Evolutionary conservation across 176 grass and related monocot species (phyloP).

Genomic region (Musa troglodytarum): DNA sequence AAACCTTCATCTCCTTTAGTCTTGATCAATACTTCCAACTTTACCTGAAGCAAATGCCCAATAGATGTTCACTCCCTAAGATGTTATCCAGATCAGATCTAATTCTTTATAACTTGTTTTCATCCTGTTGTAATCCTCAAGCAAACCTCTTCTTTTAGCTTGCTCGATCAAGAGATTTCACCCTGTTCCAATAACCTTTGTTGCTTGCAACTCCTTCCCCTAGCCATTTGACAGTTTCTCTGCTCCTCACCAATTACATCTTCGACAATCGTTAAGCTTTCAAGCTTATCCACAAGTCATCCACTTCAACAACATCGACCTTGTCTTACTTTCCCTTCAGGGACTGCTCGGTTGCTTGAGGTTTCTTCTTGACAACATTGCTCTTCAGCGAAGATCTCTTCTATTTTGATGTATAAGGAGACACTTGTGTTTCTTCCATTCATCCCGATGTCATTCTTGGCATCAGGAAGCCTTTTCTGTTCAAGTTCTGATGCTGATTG

Average conservation of each 20-base stretch:
- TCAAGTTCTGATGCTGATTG: constrained; percentile 45
- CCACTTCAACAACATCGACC: constrained; percentile 25
- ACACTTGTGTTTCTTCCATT: constrained; percentile 55
- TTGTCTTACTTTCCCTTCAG: constrained; percentile 32
- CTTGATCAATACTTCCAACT: neutral
- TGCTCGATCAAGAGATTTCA: constrained; percentile 45
- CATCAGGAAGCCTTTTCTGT: constrained; percentile 23
- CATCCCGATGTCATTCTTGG: constrained; percentile 29
- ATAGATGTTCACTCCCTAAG: constrained; percentile 25
- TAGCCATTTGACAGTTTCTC: constrained; percentile 28
- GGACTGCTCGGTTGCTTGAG: constrained; percentile 28
- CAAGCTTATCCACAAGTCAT: constrained; percentile 27
- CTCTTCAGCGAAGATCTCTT: constrained; percentile 38
- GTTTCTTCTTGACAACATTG: constrained; percentile 1
- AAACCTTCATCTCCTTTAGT: neutral
- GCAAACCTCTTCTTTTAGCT: constrained; percentile 34
- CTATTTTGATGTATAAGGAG: constrained; percentile 31
- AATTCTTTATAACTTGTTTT: constrained; percentile 46
- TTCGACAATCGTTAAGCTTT: constrained; percentile 26
- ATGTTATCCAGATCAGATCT: constrained; percentile 46
- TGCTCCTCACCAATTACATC: constrained; percentile 22
- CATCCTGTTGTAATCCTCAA: constrained; percentile 36
- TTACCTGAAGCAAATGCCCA: neutral
- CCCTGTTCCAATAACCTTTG: constrained; percentile 36
- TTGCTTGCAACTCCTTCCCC: constrained; percentile 35